Evolutionary conservation across 2,329 filamentous ascomycete species (phyloP).

Genomic region (Nemania sp.): DNA sequence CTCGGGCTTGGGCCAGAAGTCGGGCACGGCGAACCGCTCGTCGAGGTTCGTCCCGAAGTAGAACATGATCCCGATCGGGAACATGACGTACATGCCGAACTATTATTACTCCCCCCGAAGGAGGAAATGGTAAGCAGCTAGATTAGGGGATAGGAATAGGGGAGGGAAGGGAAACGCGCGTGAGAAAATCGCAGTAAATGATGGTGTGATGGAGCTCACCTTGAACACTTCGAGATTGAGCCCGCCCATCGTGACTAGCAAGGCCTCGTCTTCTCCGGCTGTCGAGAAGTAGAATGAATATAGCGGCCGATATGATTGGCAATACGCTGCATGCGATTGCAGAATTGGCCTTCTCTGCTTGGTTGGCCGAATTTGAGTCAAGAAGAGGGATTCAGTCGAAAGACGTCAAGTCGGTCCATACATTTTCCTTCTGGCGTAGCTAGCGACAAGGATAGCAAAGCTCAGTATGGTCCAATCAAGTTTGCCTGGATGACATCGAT

Average conservation of each 20-base stretch:
- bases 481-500: constrained; percentile 27
- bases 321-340: background rate
- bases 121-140: background rate
- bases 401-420: constrained; percentile 23
- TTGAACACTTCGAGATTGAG: constrained; percentile 96
- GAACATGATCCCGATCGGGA: constrained; percentile 99
- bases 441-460: constrained; percentile 14
- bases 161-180: background rate
- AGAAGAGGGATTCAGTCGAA: constrained; percentile 13
- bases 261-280: background rate
- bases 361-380: background rate
- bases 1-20: constrained; percentile 91
- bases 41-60: constrained; percentile 99
- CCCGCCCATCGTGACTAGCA: constrained; percentile 72
- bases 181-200: background rate
- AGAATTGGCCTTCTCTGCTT: background rate
- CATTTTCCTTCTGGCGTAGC: constrained; percentile 31
- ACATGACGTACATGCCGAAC: constrained; percentile 99
- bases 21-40: constrained; percentile 85
- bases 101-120: constrained; percentile 57
- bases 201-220: constrained; percentile 60
- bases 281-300: background rate
- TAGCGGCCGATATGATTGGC: background rate
- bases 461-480: constrained; percentile 24
- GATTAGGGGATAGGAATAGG: background rate